Evolutionary conservation across 2,329 filamentous ascomycete genomes (phyloP).

Genomic region (Neopestalotiopsis sp.): DNA sequence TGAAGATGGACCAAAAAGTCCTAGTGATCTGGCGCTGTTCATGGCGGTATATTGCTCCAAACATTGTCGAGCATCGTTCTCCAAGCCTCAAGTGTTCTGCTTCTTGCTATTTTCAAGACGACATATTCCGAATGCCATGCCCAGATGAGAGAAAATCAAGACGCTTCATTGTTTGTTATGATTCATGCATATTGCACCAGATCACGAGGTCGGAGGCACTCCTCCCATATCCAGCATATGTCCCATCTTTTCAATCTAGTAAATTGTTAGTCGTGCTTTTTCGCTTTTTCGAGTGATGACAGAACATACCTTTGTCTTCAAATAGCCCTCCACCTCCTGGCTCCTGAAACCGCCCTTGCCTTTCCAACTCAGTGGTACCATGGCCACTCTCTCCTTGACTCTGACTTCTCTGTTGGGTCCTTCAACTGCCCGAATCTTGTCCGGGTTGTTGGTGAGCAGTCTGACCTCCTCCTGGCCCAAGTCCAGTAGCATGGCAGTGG

Average conservation of each 20-base stretch:
- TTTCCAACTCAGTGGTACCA: slow-evolving; percentile 95
- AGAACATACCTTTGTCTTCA: slow-evolving; percentile 84
- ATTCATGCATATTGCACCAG: neutral
- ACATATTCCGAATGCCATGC: neutral
- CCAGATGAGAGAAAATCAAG: neutral
- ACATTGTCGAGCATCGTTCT: too few species aligned
- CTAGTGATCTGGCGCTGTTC: too few species aligned
- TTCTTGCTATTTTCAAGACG: too few species aligned
- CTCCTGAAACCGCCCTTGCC: slow-evolving; percentile 83
- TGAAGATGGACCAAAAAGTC: too few species aligned
- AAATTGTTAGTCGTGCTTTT: slow-evolving; percentile 9
- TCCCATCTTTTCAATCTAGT: slow-evolving; percentile 85
- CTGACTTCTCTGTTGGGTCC: slow-evolving; percentile 86
- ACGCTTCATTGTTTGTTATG: neutral
- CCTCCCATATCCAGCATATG: slow-evolving; percentile 71
- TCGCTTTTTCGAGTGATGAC: neutral
- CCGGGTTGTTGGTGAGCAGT: slow-evolving; percentile 94
- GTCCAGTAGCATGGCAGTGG: slow-evolving; percentile 91
- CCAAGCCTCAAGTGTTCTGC: too few species aligned
- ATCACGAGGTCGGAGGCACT: slow-evolving; percentile 27
- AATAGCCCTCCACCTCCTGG: slow-evolving; percentile 89
- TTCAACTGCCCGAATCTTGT: slow-evolving; percentile 94
- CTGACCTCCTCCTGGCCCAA: slow-evolving; percentile 80
- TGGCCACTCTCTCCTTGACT: slow-evolving; percentile 88
- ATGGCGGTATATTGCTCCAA: too few species aligned